A percentile compares a stretch with the other conserved stretches of the same genome.
Conservation (phyloP, 176 grass and related monocot species). For the Poa annua region DNA sequence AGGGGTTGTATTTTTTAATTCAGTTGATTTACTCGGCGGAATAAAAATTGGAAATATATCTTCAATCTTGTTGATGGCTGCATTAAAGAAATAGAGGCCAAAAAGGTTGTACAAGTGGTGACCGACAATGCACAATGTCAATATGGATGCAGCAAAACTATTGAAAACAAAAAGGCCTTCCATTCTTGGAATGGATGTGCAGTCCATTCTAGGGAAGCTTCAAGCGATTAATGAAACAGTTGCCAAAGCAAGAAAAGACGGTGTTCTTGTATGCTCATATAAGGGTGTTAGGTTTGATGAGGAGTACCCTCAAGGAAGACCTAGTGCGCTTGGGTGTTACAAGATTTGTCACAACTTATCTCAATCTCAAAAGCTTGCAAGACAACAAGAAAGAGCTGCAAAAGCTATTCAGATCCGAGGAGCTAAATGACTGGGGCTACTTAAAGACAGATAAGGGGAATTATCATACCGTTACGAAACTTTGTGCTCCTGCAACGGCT, state of each 20-base stretch:
- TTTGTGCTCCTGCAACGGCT: too few species aligned
- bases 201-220: neutral
- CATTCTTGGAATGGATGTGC: slow-evolving; percentile 23
- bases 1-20: neutral
- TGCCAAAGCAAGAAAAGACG: neutral
- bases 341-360: neutral
- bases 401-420: neutral
- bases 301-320: neutral
- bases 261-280: neutral
- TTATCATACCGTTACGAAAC: too few species aligned
- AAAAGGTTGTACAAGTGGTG: slow-evolving; percentile 23
- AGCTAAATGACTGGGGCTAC: neutral
- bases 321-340: neutral
- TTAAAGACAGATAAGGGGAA: too few species aligned
- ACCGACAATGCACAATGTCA: neutral
- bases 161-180: neutral
- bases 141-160: neutral
- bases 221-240: neutral
- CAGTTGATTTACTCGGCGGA: neutral
- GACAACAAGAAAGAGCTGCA: neutral
- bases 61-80: slow-evolving; percentile 7
- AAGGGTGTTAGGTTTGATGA: neutral
- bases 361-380: neutral
- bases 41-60: slow-evolving; percentile 8
- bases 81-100: slow-evolving; percentile 6